These are phyloP conservation scores for Jacaranda mimosifolia DNA, from an alignment of 257 asterid species.

Conservation along the genomic window DNA sequence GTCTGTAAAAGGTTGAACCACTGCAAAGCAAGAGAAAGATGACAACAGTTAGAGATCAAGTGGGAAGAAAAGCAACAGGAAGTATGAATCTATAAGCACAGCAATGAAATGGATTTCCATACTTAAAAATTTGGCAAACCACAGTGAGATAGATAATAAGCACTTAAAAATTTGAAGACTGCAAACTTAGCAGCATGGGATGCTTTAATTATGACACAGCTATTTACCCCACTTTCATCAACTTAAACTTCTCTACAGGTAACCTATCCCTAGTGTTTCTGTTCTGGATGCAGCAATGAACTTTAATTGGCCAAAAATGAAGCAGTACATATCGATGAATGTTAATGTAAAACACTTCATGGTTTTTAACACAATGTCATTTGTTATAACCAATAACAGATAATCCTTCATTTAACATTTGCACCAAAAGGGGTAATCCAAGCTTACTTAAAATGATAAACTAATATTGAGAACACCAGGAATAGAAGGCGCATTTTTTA, in stretches of 20 bases:
- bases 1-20: constrained; percentile 87
- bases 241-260: not conserved
- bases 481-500: not conserved
- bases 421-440: not conserved
- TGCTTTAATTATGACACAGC: not conserved
- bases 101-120: constrained; percentile 13
- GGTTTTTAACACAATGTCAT: not conserved
- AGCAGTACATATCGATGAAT: not conserved
- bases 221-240: constrained; percentile 12
- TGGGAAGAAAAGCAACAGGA: constrained; percentile 9
- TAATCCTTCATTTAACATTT: not conserved
- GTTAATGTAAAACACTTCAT: not conserved
- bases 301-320: not conserved
- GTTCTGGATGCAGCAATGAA: not conserved
- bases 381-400: not conserved
- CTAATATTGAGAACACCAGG: not conserved
- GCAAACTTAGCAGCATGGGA: not conserved
- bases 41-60: constrained; percentile 20
- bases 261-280: not conserved
- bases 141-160: not conserved
- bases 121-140: not conserved
- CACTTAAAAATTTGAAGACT: not conserved
- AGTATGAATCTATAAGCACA: constrained; percentile 19
- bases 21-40: constrained; percentile 63
- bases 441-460: constrained; percentile 7